Conservation (phyloP, 768 basidiomycete genomes). For the Suillus americanus region DNA sequence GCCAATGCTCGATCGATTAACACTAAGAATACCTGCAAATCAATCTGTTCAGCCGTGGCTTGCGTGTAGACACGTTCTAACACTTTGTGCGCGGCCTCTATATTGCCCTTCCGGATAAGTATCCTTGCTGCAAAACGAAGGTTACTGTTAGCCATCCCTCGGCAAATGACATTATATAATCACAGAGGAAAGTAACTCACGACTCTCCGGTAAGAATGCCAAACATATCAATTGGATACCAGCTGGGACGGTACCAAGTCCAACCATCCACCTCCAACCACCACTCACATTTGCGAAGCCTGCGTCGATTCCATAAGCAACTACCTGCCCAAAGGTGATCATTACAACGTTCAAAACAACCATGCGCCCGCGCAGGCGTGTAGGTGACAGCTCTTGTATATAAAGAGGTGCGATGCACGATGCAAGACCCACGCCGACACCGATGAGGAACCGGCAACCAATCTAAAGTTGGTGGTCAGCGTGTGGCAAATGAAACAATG, state of each 20-base stretch:
- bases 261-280: constrained; percentile 88
- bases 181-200: constrained; percentile 41
- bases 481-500: neutral
- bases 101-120: constrained; percentile 55
- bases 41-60: constrained; percentile 63
- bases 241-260: constrained; percentile 69
- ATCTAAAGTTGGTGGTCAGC: constrained; percentile 39
- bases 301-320: constrained; percentile 74
- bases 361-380: constrained; percentile 70
- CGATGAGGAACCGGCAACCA: constrained; percentile 72
- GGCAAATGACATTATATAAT: neutral
- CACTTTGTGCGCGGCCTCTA: constrained; percentile 49
- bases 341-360: constrained; percentile 81
- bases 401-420: constrained; percentile 80
- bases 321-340: constrained; percentile 79
- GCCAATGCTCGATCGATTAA: neutral
- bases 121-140: constrained; percentile 50
- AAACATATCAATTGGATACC: constrained; percentile 60
- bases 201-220: constrained; percentile 75
- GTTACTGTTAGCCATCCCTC: neutral
- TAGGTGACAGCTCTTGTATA: constrained; percentile 82
- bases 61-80: constrained; percentile 69
- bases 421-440: constrained; percentile 72
- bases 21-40: constrained; percentile 50
- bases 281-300: constrained; percentile 55